Conservation (phyloP, 768 basidiomycete species). For the Rhizopogon salebrosus region DNA sequence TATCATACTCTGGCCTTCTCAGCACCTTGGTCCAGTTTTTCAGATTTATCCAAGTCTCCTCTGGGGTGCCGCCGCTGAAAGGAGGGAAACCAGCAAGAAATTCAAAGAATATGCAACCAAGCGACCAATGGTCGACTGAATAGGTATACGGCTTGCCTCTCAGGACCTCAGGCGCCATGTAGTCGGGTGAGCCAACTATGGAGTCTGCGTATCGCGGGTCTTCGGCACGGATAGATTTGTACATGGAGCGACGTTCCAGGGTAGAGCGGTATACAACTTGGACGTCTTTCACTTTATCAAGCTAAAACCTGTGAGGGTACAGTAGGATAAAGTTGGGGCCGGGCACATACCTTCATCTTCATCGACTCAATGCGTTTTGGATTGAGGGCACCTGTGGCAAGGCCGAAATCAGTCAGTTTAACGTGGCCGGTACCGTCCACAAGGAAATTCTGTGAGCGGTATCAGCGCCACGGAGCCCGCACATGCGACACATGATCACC, state of each 20-base stretch:
- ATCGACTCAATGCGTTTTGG: constrained; percentile 92
- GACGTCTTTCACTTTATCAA: constrained; percentile 95
- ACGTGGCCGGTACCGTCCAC: constrained; percentile 95
- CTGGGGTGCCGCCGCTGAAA: constrained; percentile 91
- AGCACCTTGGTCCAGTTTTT: constrained; percentile 97
- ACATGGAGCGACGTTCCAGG: constrained; percentile 90
- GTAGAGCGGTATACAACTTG: constrained; percentile 88
- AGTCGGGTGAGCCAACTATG: constrained; percentile 96
- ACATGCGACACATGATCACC: constrained; percentile 38
- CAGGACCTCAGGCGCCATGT: constrained; percentile 95
- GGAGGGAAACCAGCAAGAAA: constrained; percentile 96
- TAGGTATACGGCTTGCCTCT: constrained; percentile 93
- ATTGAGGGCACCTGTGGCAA: constrained; percentile 94
- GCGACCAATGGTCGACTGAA: constrained; percentile 97
- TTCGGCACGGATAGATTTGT: constrained; percentile 84
- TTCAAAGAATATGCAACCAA: constrained; percentile 98
- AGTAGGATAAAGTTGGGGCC: neutral
- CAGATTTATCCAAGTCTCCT: constrained; percentile 98
- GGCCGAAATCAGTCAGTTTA: constrained; percentile 95
- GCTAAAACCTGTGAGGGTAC: constrained; percentile 38
- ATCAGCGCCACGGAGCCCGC: neutral
- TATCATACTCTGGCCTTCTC: constrained; percentile 90
- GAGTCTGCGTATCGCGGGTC: constrained; percentile 95
- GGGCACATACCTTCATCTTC: constrained; percentile 70
- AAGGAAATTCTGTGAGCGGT: constrained; percentile 75